Evolutionary conservation across 768 basidiomycete genomes (phyloP).

Genomic region (Phaeolepiota aurea): DNA sequence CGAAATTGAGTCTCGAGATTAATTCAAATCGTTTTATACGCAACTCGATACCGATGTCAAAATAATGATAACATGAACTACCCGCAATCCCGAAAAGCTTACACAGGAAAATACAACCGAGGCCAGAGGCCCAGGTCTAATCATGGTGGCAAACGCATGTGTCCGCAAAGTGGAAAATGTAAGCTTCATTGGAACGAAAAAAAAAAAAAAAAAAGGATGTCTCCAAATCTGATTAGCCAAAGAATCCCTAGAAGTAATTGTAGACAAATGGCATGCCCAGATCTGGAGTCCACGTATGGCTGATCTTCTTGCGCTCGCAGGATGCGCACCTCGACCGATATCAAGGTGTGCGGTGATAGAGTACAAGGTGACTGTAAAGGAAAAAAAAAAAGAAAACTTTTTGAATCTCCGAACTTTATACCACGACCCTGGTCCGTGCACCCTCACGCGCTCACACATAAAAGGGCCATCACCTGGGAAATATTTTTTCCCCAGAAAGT

Average conservation of each 20-base stretch:
- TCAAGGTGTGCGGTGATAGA: background rate
- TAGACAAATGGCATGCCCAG: slow-evolving; percentile 69
- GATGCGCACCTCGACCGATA: slow-evolving; percentile 6
- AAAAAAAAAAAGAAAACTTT: background rate
- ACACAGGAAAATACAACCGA: background rate
- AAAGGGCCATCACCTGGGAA: slow-evolving; percentile 3
- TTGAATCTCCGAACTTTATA: slow-evolving; percentile 15
- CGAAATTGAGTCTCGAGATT: background rate
- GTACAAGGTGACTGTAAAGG: slow-evolving; percentile 11
- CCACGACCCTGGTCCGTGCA: slow-evolving; percentile 44
- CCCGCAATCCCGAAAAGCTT: background rate
- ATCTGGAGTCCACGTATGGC: slow-evolving; percentile 25
- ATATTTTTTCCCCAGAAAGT: slow-evolving; percentile 42
- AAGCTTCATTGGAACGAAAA: background rate
- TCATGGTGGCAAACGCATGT: background rate
- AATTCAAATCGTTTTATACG: background rate
- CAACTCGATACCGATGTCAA: too few species aligned
- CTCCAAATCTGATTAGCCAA: slow-evolving; percentile 69
- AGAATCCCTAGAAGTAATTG: slow-evolving; percentile 30
- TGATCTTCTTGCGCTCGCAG: slow-evolving; percentile 38
- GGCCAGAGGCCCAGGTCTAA: background rate
- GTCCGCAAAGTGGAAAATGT: background rate
- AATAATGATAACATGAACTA: background rate
- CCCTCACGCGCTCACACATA: slow-evolving; percentile 15
- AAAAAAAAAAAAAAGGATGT: slow-evolving; percentile 23